These are phyloP conservation scores for Linaria vulgaris DNA, from an alignment of 257 asterid genomes.

Conservation along the genomic window DNA sequence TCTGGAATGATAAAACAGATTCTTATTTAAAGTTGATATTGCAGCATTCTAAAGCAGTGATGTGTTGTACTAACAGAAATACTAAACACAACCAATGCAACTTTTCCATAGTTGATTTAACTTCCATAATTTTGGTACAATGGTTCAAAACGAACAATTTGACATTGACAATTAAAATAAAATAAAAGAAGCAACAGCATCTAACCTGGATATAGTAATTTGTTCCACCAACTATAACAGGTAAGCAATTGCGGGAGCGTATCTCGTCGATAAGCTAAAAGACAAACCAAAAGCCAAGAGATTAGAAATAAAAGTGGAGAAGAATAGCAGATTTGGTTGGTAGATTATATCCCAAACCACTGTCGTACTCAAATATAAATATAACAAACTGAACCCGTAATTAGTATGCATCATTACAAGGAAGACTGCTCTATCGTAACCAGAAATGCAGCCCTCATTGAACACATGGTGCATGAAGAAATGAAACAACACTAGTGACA, in stretches of 20 bases:
- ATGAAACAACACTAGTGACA: no score
- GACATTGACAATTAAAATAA: not conserved
- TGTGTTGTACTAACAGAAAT: no score
- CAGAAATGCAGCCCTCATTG: not conserved
- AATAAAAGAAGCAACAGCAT: constrained; percentile 11
- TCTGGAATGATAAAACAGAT: no score
- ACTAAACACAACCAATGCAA: no score
- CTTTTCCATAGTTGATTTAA: no score
- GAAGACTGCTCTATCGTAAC: not conserved
- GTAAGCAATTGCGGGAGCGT: constrained; percentile 71
- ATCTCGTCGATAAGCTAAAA: constrained; percentile 75
- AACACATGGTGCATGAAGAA: not conserved
- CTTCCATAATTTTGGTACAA: no score
- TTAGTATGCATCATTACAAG: not conserved
- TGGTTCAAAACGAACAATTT: no score
- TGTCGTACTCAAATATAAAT: not conserved
- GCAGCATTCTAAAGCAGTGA: no score
- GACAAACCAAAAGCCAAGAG: constrained; percentile 20
- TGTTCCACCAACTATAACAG: constrained; percentile 98
- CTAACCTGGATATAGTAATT: constrained; percentile 94
- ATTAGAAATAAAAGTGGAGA: constrained; percentile 29
- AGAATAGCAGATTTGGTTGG: constrained; percentile 2
- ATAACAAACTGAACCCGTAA: not conserved
- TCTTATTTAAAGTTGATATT: no score
- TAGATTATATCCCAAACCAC: constrained; percentile 11